Evolutionary conservation across 2,329 filamentous ascomycete genomes (phyloP).

Genomic region (Diplodia sapinea): DNA sequence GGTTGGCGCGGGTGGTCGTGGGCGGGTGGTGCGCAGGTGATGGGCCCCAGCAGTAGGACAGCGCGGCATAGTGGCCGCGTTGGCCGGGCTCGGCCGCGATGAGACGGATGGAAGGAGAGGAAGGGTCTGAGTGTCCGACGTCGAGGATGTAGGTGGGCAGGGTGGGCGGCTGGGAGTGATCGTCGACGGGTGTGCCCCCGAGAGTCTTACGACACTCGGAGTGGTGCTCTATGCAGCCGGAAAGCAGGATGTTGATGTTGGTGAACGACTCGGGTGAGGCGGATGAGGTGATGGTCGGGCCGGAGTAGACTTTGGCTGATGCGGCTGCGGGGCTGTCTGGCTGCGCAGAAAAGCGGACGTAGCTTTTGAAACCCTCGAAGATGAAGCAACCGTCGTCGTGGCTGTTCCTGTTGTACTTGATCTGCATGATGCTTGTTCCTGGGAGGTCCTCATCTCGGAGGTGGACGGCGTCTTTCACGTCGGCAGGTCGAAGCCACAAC

Average conservation of each 20-base stretch:
- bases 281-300: neutral
- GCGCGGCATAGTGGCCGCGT: conserved; percentile 19
- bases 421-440: conserved; percentile 1
- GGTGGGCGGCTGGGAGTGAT: conserved; percentile 30
- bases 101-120: neutral
- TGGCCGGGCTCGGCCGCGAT: neutral
- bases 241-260: neutral
- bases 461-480: neutral
- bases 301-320: neutral
- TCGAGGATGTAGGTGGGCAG: conserved; percentile 9
- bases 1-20: neutral
- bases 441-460: neutral
- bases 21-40: conserved; percentile 6
- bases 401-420: conserved; percentile 11
- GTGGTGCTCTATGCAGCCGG: neutral
- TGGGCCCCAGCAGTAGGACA: conserved; percentile 22
- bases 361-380: neutral
- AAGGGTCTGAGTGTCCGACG: neutral
- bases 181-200: neutral
- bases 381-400: neutral
- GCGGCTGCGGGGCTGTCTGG: conserved; percentile 8
- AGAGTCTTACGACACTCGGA: neutral
- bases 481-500: neutral
- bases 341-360: conserved; percentile 8
- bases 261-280: neutral